Evolutionary conservation across 768 basidiomycete species (phyloP).

Genomic region (Glaciozyma antarctica): DNA sequence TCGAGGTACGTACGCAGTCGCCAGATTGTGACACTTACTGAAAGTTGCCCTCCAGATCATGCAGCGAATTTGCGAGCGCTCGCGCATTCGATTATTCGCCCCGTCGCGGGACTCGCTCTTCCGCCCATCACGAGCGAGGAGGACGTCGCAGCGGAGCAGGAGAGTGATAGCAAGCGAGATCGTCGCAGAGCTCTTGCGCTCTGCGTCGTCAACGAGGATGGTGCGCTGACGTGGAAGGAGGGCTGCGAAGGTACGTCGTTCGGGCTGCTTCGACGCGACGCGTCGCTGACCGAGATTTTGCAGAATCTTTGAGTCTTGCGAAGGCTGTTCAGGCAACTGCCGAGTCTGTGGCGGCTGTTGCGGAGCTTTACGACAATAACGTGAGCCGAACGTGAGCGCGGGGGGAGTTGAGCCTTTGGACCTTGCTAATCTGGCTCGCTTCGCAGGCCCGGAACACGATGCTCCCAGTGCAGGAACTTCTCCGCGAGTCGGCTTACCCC

Average conservation of each 20-base stretch:
- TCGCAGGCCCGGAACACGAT: constrained; percentile 3
- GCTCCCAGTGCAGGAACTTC: constrained; percentile 1
- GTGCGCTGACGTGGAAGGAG: constrained; percentile 83
- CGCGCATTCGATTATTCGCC: constrained; percentile 5
- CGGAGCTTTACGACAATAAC: background rate
- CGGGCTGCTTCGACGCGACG: too few relatives aligned
- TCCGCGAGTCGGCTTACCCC: constrained; percentile 14
- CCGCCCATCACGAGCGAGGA: constrained; percentile 13
- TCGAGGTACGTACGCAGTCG: constrained; percentile 47
- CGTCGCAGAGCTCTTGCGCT: constrained; percentile 40
- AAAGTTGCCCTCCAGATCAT: background rate
- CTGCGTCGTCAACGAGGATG: constrained; percentile 58
- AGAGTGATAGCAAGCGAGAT: constrained; percentile 9
- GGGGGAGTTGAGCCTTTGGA: background rate
- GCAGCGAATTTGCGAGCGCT: background rate
- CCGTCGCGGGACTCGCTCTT: constrained; percentile 5
- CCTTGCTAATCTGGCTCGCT: background rate
- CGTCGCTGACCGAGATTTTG: background rate
- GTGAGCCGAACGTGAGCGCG: background rate
- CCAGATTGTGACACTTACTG: background rate
- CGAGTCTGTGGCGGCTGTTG: background rate
- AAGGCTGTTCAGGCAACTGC: constrained; percentile 15
- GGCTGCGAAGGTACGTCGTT: constrained; percentile 52
- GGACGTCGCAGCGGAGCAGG: background rate
- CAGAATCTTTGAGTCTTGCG: constrained; percentile 2